Percentiles rank a stretch among this genome's conserved stretches.
phyloP scores from a whole-genome alignment of 768 basidiomycete genomes.

The Hygrocybe coccinea region DNA sequence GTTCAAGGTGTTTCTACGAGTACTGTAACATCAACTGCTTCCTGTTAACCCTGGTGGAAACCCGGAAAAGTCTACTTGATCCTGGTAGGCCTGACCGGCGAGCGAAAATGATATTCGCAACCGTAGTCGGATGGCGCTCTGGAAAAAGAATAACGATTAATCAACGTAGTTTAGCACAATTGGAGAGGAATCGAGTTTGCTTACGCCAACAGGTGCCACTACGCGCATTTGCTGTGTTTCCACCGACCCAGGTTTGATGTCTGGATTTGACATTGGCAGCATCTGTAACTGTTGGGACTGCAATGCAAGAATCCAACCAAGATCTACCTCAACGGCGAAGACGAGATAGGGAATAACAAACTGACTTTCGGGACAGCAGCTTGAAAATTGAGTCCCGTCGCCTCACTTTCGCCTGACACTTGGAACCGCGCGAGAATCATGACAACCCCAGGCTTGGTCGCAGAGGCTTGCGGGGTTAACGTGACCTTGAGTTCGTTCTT shows the following conservation, averaged over 20 bases:
- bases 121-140: conserved; percentile 82
- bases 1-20: conserved; percentile 27
- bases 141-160: conserved; percentile 3
- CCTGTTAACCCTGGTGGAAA: conserved; percentile 76
- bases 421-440: conserved; percentile 89
- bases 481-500: conserved; percentile 87
- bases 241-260: conserved; percentile 65
- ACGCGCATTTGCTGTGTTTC: conserved; percentile 97
- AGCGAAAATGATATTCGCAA: conserved; percentile 77
- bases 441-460: conserved; percentile 79
- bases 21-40: conserved; percentile 49
- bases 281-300: conserved; percentile 97
- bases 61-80: conserved; percentile 91
- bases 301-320: conserved; percentile 4
- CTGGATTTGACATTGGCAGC: conserved; percentile 91
- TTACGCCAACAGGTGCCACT: conserved; percentile 77
- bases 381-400: conserved; percentile 80
- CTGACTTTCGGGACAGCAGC: conserved; percentile 92
- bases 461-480: conserved; percentile 79
- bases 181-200: conserved; percentile 30
- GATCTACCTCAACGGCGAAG: background rate
- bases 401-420: conserved; percentile 48
- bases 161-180: conserved; percentile 8
- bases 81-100: conserved; percentile 68
- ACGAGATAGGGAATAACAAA: conserved; percentile 5